Evolutionary conservation across 441 rosid species (phyloP), one percentile per base, ranked within the genome.

Genomic region (Melianthus villosus): DNA sequence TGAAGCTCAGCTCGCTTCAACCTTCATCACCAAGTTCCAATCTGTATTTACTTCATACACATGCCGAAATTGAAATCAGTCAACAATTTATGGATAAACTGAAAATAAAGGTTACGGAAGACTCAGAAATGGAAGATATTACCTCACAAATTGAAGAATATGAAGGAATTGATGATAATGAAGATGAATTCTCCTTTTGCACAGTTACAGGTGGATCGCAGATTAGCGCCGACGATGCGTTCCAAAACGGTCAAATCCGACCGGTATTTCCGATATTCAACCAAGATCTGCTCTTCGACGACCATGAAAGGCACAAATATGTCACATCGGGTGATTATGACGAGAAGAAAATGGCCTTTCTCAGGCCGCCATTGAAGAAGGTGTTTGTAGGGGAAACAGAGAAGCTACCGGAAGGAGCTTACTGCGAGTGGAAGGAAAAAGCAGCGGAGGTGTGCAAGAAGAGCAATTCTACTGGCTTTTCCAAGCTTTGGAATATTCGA

Each of bases 401-500:
- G 67, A 65, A 16, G 43, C 65, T 50, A 32, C 42, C 64, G 38
- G 53, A 50, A 5, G 92, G 75, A 2, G 67, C 81, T 32, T 63
- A 49, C 64, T 83, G 97, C 41, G 54, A 50, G 10, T 89, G 95
- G 95, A 35, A 40, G 3, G 53, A 62, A 14, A 69, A 52, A 31
- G 62, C 65, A 0, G 66, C 75, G 42, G 73, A 58, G 41, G 31
- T 42, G 0, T 79, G 89, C 42, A 63, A 65, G 60, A 87, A 86
- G 65, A 86, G 96, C 56, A 73, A 72, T 47, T 87, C 94, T 11
- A 87, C 93, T 6, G 94, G 94, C 9, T 82, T 72, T 48, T 79
- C 83, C 3, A 87, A 64, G 69, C 73, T 79, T 0, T 68, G 93
- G 84, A 57, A 86, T 41, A 64, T 82, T 12, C 63, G 83, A 6